Conservation (phyloP, 805 yeast species). For the Candida anglica region DNA sequence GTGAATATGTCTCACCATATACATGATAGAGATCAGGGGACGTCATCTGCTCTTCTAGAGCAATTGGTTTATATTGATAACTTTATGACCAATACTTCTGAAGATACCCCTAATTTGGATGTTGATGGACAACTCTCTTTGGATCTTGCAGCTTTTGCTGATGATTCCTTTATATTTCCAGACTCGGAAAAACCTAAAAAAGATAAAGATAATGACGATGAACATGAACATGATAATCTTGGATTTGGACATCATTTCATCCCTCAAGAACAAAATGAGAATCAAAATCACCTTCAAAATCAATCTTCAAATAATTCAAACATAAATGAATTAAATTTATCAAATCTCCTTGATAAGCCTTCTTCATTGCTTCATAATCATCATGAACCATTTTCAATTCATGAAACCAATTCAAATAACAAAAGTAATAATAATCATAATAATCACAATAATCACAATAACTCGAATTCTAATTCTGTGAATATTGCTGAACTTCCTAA, state of each 20-base stretch:
- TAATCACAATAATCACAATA: constrained; percentile 6
- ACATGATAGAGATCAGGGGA: constrained; percentile 4
- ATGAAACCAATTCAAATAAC: constrained; percentile 1
- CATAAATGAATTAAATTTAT: background rate
- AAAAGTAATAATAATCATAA: background rate
- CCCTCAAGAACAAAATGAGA: too few species aligned
- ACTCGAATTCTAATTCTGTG: constrained; percentile 9
- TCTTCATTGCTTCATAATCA: constrained; percentile 3
- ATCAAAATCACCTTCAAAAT: constrained; percentile 6
- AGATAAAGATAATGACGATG: constrained; percentile 8
- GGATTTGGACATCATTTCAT: background rate
- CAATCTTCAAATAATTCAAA: background rate
- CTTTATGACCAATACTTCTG: constrained; percentile 49
- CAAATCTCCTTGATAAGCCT: background rate
- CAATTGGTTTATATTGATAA: constrained; percentile 80
- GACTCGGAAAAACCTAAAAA: constrained; percentile 69
- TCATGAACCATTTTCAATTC: constrained; percentile 2
- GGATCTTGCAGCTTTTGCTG: constrained; percentile 80
- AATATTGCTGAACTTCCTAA: constrained; percentile 48
- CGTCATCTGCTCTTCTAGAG: constrained; percentile 51
- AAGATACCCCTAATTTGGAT: constrained; percentile 38
- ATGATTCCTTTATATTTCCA: constrained; percentile 74
- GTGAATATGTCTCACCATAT: too few species aligned
- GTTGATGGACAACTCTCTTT: constrained; percentile 38
- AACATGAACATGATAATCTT: constrained; percentile 1